phyloP scores from a whole-genome alignment of 495 filamentous ascomycete species.

The Trichoderma erinaceum region DNA sequence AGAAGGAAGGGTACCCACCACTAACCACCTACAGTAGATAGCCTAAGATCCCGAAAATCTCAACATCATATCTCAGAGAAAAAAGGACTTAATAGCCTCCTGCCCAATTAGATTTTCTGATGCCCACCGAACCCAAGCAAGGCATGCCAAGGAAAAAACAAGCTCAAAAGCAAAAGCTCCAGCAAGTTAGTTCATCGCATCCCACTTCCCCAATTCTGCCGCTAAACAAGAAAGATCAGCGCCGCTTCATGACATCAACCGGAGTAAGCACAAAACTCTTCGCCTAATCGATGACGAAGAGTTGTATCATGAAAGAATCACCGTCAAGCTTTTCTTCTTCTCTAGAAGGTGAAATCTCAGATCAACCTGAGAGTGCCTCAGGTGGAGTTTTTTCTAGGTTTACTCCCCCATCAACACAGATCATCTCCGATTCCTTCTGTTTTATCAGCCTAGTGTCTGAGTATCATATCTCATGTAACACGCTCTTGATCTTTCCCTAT shows the following conservation, averaged over 20 bases:
- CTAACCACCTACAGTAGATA: not conserved
- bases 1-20: not conserved
- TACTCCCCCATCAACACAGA: too few relatives aligned
- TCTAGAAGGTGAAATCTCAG: not conserved
- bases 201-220: not conserved
- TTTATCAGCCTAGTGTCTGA: too few relatives aligned
- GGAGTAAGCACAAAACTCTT: not conserved
- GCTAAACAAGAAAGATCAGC: not conserved
- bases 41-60: not conserved
- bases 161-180: not conserved
- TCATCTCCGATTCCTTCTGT: too few relatives aligned
- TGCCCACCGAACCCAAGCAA: not conserved
- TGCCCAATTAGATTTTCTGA: not conserved
- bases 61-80: not conserved
- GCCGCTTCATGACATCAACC: not conserved
- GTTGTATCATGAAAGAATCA: conserved; percentile 3
- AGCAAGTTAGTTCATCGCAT: not conserved
- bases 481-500: too few relatives aligned
- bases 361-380: too few relatives aligned
- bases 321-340: not conserved
- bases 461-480: too few relatives aligned
- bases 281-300: not conserved
- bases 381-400: too few relatives aligned
- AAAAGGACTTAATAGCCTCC: not conserved
- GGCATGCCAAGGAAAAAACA: not conserved